A percentile compares a stretch with the other conserved stretches of the same genome.
phyloP scores from a whole-genome alignment of 768 basidiomycete species.

The Tricholoma bakamatsutake region DNA sequence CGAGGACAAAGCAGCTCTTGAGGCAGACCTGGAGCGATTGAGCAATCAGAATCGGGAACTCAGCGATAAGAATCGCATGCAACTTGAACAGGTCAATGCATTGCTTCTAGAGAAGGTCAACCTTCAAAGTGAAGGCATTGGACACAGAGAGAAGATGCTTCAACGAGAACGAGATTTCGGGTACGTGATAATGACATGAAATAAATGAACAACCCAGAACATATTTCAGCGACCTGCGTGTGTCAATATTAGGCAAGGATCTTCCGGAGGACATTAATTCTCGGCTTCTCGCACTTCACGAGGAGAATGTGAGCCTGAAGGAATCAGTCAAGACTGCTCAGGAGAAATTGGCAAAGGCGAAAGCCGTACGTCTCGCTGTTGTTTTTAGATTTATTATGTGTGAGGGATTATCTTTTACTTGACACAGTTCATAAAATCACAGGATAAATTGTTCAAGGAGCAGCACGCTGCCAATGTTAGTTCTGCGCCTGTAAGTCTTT shows the following conservation, averaged over 20 bases:
- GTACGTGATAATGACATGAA: slow-evolving; percentile 28
- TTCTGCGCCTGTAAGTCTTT: slow-evolving; percentile 36
- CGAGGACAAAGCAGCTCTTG: slow-evolving; percentile 76
- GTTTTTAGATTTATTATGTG: background rate
- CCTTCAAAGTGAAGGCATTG: slow-evolving; percentile 86
- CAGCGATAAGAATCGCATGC: slow-evolving; percentile 82
- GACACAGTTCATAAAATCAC: slow-evolving; percentile 83
- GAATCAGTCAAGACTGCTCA: slow-evolving; percentile 64
- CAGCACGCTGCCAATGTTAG: slow-evolving; percentile 57
- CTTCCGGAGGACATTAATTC: slow-evolving; percentile 79
- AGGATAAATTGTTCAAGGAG: slow-evolving; percentile 86
- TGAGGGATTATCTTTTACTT: background rate
- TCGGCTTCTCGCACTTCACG: slow-evolving; percentile 67
- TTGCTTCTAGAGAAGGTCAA: slow-evolving; percentile 90
- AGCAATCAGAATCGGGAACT: slow-evolving; percentile 66
- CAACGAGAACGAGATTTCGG: slow-evolving; percentile 84
- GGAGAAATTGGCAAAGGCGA: slow-evolving; percentile 79
- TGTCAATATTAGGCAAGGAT: slow-evolving; percentile 70
- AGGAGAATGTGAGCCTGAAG: slow-evolving; percentile 67
- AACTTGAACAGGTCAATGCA: slow-evolving; percentile 80
- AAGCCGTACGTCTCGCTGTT: slow-evolving; percentile 40
- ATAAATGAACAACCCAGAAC: background rate
- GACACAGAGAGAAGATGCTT: slow-evolving; percentile 80
- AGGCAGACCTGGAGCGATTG: slow-evolving; percentile 58
- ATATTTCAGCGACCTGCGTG: slow-evolving; percentile 61